phyloP scores from a whole-genome alignment of 2,329 filamentous ascomycete species.

The Cucurbitaria berberidis region DNA sequence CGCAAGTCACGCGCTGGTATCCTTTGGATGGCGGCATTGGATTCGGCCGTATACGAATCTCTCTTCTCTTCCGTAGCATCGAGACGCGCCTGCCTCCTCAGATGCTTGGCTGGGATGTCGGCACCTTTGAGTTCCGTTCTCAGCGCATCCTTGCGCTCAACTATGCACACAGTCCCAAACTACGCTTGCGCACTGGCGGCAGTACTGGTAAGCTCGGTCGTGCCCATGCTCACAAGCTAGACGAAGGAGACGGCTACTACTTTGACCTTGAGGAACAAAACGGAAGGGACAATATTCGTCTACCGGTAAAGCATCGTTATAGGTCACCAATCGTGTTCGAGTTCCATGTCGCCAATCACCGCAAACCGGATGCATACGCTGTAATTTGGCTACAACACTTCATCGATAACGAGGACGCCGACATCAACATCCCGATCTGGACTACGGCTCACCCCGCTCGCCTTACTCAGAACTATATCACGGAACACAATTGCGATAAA shows the following conservation, averaged over 20 bases:
- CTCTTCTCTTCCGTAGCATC: slow-evolving; percentile 85
- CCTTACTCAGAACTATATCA: slow-evolving; percentile 91
- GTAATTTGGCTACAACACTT: slow-evolving; percentile 86
- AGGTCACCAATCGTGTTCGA: slow-evolving; percentile 89
- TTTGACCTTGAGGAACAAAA: slow-evolving; percentile 63
- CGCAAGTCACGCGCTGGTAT: slow-evolving; percentile 90
- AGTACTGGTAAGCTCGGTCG: slow-evolving; percentile 74
- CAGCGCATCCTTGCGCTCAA: slow-evolving; percentile 69
- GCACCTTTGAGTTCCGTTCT: slow-evolving; percentile 86
- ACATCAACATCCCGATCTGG: slow-evolving; percentile 91
- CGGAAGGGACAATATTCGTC: slow-evolving; percentile 64
- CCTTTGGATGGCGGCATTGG: slow-evolving; percentile 92
- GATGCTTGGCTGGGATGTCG: slow-evolving; percentile 92
- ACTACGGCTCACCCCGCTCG: slow-evolving; percentile 75
- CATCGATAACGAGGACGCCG: slow-evolving; percentile 75
- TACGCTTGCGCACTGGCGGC: slow-evolving; percentile 83
- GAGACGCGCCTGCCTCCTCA: slow-evolving; percentile 83
- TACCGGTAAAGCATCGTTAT: slow-evolving; percentile 91
- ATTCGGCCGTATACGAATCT: slow-evolving; percentile 88
- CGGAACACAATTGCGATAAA: slow-evolving; percentile 71
- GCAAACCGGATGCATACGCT: slow-evolving; percentile 75
- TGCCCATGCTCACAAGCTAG: slow-evolving; percentile 64
- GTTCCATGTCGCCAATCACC: slow-evolving; percentile 73
- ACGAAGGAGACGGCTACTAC: slow-evolving; percentile 65
- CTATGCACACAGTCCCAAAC: slow-evolving; percentile 68